Base-by-base conservation (phyloP, 2,329 filamentous ascomycete genomes). In the Cladophialophora immunda region DNA sequence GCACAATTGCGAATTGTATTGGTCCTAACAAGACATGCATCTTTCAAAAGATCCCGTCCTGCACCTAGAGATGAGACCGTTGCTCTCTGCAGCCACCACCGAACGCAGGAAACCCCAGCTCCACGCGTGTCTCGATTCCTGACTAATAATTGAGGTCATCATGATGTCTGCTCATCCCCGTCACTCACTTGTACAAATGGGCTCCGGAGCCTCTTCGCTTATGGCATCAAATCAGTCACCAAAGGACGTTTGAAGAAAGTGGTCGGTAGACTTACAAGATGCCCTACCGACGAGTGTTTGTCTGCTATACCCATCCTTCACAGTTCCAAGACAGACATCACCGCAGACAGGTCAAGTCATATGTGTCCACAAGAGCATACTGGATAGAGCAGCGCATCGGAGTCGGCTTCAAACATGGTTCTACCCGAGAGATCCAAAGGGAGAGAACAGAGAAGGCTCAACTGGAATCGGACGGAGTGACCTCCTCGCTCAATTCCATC, bases 301-400 rank as follows among this genome's bases (percentile, higher is more conserved):
- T 59, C 36, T 45, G 57, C 25, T 59, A 47, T 59, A 59, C 57
- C 4, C 22, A 59, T 36, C 57, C 57, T 9, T 47, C 57, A 8
- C 36, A 59, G 17, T 59, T 59, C 19, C 57, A 59, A 32, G 57
- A 59, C 27, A 32, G 27, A 29, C 36, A 59, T 8, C 36, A 47
- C n/a, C 57, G 57, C 13, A 59, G n/a, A n/a, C 57, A 59, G 19
- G 57, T 47, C 57, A 47, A 59, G 38, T 59, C 57, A 19, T 59
- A 59, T 15, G 57, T 50, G 7, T 59, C 57, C 27, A 19, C 34
- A 5, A 45, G 57, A 30, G 57, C 57, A 27, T 59, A 47, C 22
- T 59, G 57, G 36, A 19, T 50, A 32, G 57, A 50, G 32, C 19
- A n/a, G 50, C 25, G 38, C 3, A 38, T n/a, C 6, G 22, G 27